A percentile compares a stretch with the other conserved stretches of the same genome.
phyloP scores from a whole-genome alignment of 176 grass and related monocot species.

The Rhynchospora tenuis region DNA sequence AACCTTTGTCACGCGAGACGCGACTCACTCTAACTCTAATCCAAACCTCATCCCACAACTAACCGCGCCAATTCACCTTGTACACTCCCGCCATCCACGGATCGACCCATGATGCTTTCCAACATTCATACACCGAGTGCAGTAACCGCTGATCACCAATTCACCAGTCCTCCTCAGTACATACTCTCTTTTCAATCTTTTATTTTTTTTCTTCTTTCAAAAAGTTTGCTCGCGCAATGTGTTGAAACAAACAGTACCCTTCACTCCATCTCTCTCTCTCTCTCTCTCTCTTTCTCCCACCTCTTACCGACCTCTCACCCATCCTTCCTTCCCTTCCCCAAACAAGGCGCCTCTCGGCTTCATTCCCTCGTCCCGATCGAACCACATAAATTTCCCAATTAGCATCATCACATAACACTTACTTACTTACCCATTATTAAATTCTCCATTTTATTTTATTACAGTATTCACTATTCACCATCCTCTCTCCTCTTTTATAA shows the following conservation, averaged over 20 bases:
- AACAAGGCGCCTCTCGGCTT: not conserved
- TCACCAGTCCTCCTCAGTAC: not conserved
- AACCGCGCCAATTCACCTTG: not conserved
- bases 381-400: not conserved
- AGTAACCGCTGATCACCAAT: not conserved
- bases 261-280: not conserved
- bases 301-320: constrained; percentile 7
- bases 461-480: no score
- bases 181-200: not conserved
- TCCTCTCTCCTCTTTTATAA: constrained; percentile 14
- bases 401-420: not conserved
- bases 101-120: no score
- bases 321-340: not conserved
- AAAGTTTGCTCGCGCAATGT: not conserved
- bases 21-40: no score
- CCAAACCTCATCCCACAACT: not conserved
- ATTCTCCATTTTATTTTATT: not conserved
- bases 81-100: not conserved
- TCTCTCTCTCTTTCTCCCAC: not conserved
- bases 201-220: not conserved
- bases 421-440: not conserved
- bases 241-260: not conserved
- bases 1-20: no score
- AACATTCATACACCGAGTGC: not conserved
- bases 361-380: constrained; percentile 23